Evolutionary conservation across 495 filamentous ascomycete species (phyloP).

Genomic region (Letharia lupina): DNA sequence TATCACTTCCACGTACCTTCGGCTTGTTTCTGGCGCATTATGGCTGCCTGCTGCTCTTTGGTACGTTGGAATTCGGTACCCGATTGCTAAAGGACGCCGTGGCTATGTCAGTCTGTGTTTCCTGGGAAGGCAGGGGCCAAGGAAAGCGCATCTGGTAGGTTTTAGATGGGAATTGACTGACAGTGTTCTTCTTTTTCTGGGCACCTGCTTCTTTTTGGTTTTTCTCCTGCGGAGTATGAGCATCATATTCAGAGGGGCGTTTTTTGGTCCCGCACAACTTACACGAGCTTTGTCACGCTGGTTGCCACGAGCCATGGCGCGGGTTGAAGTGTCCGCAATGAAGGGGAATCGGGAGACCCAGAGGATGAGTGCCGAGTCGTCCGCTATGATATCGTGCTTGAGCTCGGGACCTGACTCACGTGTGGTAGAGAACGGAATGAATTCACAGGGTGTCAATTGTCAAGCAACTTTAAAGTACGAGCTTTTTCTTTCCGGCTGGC

Average conservation of each 20-base stretch:
- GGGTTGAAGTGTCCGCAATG: constrained; percentile 6
- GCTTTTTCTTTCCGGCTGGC: background rate
- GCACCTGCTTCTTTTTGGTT: constrained; percentile 11
- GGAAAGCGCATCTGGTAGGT: background rate
- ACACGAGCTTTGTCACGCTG: constrained; percentile 77
- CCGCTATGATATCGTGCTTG: background rate
- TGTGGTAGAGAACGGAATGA: background rate
- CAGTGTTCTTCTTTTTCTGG: constrained; percentile 56
- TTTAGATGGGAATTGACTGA: constrained; percentile 24
- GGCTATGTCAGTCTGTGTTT: background rate
- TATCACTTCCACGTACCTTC: constrained; percentile 48
- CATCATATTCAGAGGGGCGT: constrained; percentile 38
- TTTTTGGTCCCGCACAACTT: constrained; percentile 62
- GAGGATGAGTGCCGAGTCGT: background rate
- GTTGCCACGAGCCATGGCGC: constrained; percentile 78
- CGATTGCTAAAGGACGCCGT: constrained; percentile 37
- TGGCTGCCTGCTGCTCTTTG: constrained; percentile 68
- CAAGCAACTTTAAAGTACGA: background rate
- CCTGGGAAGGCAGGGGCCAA: background rate
- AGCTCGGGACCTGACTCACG: no score
- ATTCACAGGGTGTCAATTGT: background rate
- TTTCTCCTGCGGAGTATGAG: constrained; percentile 24
- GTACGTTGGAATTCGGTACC: constrained; percentile 62
- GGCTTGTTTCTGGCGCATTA: constrained; percentile 86
- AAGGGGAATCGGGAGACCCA: background rate